Evolutionary conservation across 179 eudicot species (phyloP).

Genomic region (Beta macrorhiza): DNA sequence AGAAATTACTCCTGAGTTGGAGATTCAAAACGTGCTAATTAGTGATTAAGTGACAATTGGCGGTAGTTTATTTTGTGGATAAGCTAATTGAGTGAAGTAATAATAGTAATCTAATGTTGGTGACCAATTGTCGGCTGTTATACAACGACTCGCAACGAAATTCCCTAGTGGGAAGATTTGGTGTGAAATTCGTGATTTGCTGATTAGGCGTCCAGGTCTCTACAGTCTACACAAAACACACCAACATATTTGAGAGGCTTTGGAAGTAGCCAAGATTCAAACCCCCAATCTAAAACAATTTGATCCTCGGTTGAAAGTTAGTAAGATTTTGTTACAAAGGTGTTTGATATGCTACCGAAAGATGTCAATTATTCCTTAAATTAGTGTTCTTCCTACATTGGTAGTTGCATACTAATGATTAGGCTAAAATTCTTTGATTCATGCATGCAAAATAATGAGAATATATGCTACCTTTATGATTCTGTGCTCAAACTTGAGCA

Average conservation of each 20-base stretch:
- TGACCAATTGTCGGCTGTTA: not conserved
- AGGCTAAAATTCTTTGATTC: not conserved
- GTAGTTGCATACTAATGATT: not conserved
- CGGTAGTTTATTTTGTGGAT: slow-evolving; percentile 6
- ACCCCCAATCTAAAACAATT: not conserved
- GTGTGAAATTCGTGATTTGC: not conserved
- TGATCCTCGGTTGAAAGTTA: not conserved
- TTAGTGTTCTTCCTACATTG: not conserved
- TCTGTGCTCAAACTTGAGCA: not conserved
- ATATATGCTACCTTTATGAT: not conserved
- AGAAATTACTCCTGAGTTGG: not conserved
- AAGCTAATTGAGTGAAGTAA: not conserved
- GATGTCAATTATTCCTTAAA: not conserved
- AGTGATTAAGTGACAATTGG: not conserved
- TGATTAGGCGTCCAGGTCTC: slow-evolving; percentile 11
- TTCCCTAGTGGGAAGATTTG: not conserved
- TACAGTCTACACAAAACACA: not conserved
- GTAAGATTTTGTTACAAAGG: slow-evolving; percentile 4
- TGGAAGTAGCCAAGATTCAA: slow-evolving; percentile 11
- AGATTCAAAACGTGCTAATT: not conserved
- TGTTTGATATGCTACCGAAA: not conserved
- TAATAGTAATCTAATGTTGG: not conserved
- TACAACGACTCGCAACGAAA: not conserved
- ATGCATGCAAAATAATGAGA: not conserved
- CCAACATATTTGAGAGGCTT: not conserved